Evolutionary conservation across 768 basidiomycete species (phyloP).

Genomic region (Galerina sulciceps): DNA sequence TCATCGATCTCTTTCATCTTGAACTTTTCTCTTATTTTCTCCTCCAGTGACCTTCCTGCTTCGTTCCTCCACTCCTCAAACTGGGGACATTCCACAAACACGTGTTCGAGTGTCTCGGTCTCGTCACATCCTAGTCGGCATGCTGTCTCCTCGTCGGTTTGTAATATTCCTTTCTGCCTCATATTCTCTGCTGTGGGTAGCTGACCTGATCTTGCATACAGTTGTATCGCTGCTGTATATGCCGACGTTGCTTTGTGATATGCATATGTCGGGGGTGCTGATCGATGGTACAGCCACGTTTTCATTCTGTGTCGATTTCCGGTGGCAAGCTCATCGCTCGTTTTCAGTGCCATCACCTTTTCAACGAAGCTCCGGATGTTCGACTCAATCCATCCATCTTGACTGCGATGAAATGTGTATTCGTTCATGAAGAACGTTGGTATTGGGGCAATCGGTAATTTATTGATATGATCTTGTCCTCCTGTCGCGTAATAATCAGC

Average conservation of each 20-base stretch:
- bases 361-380: slow-evolving; percentile 4
- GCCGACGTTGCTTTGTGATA: slow-evolving; percentile 21
- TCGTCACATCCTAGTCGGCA: slow-evolving; percentile 12
- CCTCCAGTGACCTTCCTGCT: neutral
- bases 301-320: slow-evolving; percentile 4
- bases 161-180: neutral
- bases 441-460: neutral
- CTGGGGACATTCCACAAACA: slow-evolving; percentile 6
- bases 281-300: neutral
- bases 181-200: slow-evolving; percentile 15
- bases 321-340: neutral
- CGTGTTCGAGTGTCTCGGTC: slow-evolving; percentile 1
- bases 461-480: neutral
- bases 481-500: slow-evolving; percentile 12
- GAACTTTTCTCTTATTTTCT: neutral
- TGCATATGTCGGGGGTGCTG: slow-evolving; percentile 10
- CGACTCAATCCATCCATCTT: slow-evolving; percentile 12
- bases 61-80: neutral
- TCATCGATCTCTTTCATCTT: too few relatives aligned
- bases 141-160: neutral
- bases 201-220: slow-evolving; percentile 25
- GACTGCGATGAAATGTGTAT: slow-evolving; percentile 1
- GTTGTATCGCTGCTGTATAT: slow-evolving; percentile 22
- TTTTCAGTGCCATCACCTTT: neutral
- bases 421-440: slow-evolving; percentile 18